Conservation (phyloP, 2,329 filamentous ascomycete species). For the Aspergillus fumigatiaffinis region DNA sequence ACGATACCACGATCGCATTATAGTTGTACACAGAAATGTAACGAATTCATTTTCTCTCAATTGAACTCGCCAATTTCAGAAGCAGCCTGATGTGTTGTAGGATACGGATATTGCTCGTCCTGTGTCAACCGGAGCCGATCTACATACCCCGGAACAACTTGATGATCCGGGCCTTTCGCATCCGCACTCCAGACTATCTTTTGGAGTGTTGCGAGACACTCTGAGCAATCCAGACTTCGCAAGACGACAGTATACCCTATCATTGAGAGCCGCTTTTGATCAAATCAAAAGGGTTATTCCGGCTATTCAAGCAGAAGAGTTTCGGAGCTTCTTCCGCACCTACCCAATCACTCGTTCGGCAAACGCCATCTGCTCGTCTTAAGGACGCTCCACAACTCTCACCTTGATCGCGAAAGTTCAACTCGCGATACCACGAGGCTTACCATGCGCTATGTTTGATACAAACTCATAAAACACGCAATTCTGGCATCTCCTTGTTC, state of each 20-base stretch:
- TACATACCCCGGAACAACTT: slow-evolving; percentile 12
- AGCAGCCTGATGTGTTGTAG: neutral
- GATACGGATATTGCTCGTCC: neutral
- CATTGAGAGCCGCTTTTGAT: neutral
- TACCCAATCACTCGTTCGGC: neutral
- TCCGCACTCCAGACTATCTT: slow-evolving; percentile 5
- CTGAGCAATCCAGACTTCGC: neutral
- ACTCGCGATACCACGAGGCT: slow-evolving; percentile 17
- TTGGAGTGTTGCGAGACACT: neutral
- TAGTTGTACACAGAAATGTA: neutral
- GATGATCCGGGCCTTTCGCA: slow-evolving; percentile 10
- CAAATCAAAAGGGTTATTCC: neutral
- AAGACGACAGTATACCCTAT: neutral
- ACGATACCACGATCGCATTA: slow-evolving; percentile 13
- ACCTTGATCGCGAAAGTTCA: neutral
- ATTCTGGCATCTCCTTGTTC: neutral
- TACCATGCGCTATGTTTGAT: slow-evolving; percentile 12
- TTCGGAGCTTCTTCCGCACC: neutral
- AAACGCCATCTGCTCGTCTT: neutral
- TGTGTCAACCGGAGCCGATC: neutral
- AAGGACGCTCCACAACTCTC: neutral
- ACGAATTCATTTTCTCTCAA: neutral
- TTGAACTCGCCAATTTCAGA: neutral
- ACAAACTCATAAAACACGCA: slow-evolving; percentile 1
- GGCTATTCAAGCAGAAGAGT: neutral